These are phyloP conservation scores for Madurella mycetomatis DNA, from an alignment of 2,329 filamentous ascomycete genomes.

Conservation along the genomic window DNA sequence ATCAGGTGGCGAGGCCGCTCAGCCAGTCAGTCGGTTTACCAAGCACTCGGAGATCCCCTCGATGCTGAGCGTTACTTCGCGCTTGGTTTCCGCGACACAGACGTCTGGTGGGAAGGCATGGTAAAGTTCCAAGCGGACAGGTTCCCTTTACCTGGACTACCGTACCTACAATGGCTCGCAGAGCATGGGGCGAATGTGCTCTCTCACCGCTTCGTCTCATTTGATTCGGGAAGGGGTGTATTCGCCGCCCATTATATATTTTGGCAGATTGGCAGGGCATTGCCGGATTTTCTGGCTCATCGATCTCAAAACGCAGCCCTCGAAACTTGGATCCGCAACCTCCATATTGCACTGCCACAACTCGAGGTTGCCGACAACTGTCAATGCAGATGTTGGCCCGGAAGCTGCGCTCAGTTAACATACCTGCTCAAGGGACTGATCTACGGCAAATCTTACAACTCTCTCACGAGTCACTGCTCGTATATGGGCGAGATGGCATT, in stretches of 20 bases:
- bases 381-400: background rate
- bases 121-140: background rate
- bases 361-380: background rate
- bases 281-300: background rate
- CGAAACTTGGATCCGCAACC: background rate
- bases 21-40: background rate
- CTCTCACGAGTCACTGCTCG: background rate
- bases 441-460: background rate
- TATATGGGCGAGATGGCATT: background rate
- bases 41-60: background rate
- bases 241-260: background rate
- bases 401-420: constrained; percentile 2
- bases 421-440: background rate
- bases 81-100: background rate
- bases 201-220: background rate
- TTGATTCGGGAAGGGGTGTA: background rate
- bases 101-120: background rate
- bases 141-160: background rate
- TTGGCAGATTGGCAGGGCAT: background rate
- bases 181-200: background rate
- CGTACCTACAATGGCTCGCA: background rate
- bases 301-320: background rate
- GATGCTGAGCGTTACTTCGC: constrained; percentile 2
- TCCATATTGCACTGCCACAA: background rate
- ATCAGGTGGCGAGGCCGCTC: background rate